Conservation (phyloP, 805 yeast genomes). For the Candida ponderosae region DNA sequence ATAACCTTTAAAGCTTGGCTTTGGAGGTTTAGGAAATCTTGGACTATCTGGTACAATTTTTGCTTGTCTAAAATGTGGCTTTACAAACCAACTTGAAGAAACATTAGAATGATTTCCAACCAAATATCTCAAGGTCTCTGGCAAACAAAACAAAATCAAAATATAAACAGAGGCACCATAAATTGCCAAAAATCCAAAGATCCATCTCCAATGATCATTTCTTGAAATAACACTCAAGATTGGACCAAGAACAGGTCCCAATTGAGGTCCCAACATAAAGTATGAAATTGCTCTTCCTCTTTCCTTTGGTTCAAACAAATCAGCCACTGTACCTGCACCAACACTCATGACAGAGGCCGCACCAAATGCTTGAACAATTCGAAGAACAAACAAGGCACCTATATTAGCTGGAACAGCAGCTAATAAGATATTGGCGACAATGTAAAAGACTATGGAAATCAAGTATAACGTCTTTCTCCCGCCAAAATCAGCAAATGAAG, state of each 20-base stretch:
- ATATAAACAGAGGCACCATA: constrained; percentile 48
- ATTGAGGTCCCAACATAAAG: constrained; percentile 79
- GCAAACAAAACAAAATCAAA: constrained; percentile 49
- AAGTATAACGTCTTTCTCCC: constrained; percentile 63
- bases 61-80: constrained; percentile 22
- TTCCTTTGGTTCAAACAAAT: constrained; percentile 54
- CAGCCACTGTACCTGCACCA: constrained; percentile 88
- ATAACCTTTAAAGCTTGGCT: constrained; percentile 31
- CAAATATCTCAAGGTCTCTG: constrained; percentile 69
- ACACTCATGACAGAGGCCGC: constrained; percentile 84
- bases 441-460: constrained; percentile 45
- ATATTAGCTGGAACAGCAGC: constrained; percentile 58
- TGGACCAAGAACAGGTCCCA: constrained; percentile 85
- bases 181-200: constrained; percentile 72
- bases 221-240: constrained; percentile 68
- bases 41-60: constrained; percentile 10
- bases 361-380: constrained; percentile 72
- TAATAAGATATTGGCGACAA: constrained; percentile 57
- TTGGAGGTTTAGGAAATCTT: constrained; percentile 37
- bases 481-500: constrained; percentile 44
- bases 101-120: constrained; percentile 43
- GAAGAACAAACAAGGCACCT: constrained; percentile 58
- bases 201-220: constrained; percentile 70
- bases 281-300: constrained; percentile 81
- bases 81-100: constrained; percentile 18